phyloP scores from a whole-genome alignment of 2,329 filamentous ascomycete species.

The Venturia carpophila region DNA sequence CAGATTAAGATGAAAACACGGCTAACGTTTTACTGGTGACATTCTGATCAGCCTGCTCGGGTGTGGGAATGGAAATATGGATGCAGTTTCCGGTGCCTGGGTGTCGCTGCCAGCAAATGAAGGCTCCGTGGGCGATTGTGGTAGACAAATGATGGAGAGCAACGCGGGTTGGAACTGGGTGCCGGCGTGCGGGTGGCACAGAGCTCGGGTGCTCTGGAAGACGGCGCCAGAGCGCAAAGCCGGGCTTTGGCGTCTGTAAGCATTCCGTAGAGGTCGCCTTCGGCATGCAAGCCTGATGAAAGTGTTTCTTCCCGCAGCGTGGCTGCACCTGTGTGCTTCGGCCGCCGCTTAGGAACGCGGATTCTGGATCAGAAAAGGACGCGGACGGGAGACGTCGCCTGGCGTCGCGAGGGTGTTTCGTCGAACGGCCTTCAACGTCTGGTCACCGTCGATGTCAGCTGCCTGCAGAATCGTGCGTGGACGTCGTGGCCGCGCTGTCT shows the following conservation, averaged over 20 bases:
- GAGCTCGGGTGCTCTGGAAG: neutral
- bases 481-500: neutral
- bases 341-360: neutral
- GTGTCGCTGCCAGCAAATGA: too few relatives aligned
- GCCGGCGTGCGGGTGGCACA: slow-evolving; percentile 5
- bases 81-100: neutral
- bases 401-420: slow-evolving; percentile 5
- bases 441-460: neutral
- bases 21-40: neutral
- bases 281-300: neutral
- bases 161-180: neutral
- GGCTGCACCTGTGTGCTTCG: neutral
- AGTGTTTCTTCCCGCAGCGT: neutral
- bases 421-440: neutral
- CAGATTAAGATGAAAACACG: neutral
- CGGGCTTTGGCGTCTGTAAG: neutral
- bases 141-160: neutral
- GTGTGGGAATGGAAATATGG: neutral
- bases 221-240: neutral
- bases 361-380: neutral
- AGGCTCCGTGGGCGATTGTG: neutral
- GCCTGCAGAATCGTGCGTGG: neutral
- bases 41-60: slow-evolving; percentile 1
- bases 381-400: neutral
- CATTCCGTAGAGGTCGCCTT: neutral